Percentiles rank a stretch among this genome's conserved stretches.
Evolutionary conservation across 2,329 filamentous ascomycete species (phyloP).

Genomic region (Aspergillus ochraceoroseus): DNA sequence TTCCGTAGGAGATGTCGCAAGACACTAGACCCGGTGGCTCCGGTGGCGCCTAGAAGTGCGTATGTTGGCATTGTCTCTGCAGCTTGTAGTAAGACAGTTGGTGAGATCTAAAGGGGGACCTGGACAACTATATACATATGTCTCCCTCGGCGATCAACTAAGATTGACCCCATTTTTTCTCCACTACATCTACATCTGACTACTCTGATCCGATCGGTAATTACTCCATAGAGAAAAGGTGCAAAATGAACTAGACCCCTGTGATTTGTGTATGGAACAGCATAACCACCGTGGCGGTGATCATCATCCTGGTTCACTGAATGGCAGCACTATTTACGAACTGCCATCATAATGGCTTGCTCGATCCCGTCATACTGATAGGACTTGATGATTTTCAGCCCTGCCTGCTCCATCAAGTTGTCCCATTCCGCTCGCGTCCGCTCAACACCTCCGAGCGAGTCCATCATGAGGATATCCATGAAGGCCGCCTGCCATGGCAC

Average conservation of each 20-base stretch:
- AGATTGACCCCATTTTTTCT: too few species aligned
- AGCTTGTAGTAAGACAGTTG: too few species aligned
- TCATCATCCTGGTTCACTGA: too few species aligned
- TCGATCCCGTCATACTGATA: slow-evolving; percentile 1
- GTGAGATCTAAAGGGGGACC: too few species aligned
- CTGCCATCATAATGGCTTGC: background rate
- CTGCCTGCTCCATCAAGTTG: background rate
- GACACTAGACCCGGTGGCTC: background rate
- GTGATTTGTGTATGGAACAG: too few species aligned
- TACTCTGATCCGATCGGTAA: too few species aligned
- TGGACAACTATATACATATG: too few species aligned
- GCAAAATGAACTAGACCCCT: too few species aligned
- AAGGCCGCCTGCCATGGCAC: slow-evolving; percentile 3
- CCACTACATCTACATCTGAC: too few species aligned
- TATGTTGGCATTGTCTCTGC: slow-evolving; percentile 5
- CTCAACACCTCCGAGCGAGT: background rate
- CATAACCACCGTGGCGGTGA: too few species aligned
- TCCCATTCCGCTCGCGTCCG: slow-evolving; percentile 3
- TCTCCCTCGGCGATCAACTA: too few species aligned
- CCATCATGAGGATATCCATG: slow-evolving; percentile 12
- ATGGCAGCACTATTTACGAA: background rate
- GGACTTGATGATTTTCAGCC: slow-evolving; percentile 1
- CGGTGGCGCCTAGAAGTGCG: slow-evolving; percentile 2
- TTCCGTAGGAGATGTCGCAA: background rate
- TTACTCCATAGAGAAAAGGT: too few species aligned